A percentile compares a stretch with the other conserved stretches of the same genome.
Evolutionary conservation across 768 basidiomycete genomes (phyloP).

Genomic region (Russula lepida): DNA sequence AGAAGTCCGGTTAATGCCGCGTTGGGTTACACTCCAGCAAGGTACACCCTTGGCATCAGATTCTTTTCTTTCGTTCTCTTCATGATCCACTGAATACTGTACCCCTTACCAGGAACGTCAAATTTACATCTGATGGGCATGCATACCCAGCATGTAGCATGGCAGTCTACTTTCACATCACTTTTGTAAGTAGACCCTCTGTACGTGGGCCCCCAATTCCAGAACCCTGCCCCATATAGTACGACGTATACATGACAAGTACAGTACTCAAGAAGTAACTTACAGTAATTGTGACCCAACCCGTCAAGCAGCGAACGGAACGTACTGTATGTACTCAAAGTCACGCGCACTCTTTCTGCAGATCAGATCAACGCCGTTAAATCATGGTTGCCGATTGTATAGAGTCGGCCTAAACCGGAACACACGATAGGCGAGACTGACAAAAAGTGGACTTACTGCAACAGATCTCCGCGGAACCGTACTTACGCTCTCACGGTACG

Average conservation of each 20-base stretch:
- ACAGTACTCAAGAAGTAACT: neutral
- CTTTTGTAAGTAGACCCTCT: neutral
- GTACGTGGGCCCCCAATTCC: neutral
- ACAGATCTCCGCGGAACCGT: neutral
- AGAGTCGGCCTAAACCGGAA: neutral
- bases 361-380: slow-evolving; percentile 1
- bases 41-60: neutral
- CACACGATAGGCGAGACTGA: neutral
- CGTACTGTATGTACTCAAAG: neutral
- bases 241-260: neutral
- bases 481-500: neutral
- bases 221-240: neutral
- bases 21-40: neutral
- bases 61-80: neutral
- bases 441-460: neutral
- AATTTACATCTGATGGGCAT: neutral
- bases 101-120: neutral
- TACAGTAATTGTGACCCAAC: neutral
- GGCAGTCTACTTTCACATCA: neutral
- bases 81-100: neutral
- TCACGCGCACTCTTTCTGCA: neutral
- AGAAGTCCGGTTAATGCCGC: neutral
- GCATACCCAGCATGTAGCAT: neutral
- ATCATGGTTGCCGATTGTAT: neutral
- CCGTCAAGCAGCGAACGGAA: neutral